Evolutionary conservation across 352 stramenopile genomes (phyloP).

Genomic region (Globisporangium abappressorium): DNA sequence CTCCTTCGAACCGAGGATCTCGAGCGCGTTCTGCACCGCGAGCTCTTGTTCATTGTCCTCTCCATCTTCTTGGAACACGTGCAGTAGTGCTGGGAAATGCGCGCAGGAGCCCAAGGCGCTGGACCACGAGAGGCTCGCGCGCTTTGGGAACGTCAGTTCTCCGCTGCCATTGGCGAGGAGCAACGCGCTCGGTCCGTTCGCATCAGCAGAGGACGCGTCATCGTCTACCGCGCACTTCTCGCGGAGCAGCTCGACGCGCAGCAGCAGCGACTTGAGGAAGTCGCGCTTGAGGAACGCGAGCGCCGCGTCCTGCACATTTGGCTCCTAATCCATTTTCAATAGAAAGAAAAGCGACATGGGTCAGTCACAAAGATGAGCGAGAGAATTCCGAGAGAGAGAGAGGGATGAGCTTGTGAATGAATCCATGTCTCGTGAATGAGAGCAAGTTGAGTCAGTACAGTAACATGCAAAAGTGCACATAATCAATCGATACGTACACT

Average conservation of each 20-base stretch:
- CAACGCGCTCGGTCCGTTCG: conserved; percentile 18
- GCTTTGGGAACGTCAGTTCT: conserved; percentile 39
- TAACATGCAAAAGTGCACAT: background rate
- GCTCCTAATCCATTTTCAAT: conserved; percentile 9
- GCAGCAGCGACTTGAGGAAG: conserved; percentile 58
- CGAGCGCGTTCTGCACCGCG: conserved; percentile 49
- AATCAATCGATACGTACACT: conserved; percentile 16
- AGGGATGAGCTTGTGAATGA: background rate
- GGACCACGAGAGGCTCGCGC: conserved; percentile 40
- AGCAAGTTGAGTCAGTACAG: background rate
- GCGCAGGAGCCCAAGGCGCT: conserved; percentile 16
- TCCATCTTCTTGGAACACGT: conserved; percentile 48
- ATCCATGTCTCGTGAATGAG: background rate
- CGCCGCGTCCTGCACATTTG: conserved; percentile 34
- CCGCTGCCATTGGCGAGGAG: conserved; percentile 31
- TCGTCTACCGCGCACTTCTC: background rate
- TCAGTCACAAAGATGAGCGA: background rate
- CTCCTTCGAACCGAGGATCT: conserved; percentile 43
- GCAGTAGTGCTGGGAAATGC: conserved; percentile 31
- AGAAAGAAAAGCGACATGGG: background rate
- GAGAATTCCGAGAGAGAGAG: background rate
- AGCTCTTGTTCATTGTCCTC: conserved; percentile 22
- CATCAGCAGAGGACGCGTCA: background rate
- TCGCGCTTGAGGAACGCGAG: conserved; percentile 58
- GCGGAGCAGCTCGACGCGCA: conserved; percentile 50